phyloP scores from a whole-genome alignment of 2,329 filamentous ascomycete genomes.

The Clonostachys chloroleuca region DNA sequence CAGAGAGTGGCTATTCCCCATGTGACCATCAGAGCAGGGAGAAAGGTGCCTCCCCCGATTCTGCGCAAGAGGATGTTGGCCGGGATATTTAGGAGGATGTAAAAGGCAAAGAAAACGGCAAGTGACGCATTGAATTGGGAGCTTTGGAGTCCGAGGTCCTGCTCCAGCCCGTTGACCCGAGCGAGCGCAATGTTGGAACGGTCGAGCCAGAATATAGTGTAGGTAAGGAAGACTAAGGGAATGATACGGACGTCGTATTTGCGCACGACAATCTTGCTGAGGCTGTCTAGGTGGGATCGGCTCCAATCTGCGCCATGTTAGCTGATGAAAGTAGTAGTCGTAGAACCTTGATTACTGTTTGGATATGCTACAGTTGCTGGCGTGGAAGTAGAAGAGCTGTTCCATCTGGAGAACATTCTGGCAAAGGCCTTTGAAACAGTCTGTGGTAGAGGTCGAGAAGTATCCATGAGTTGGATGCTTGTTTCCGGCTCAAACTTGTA shows the following conservation, averaged over 20 bases:
- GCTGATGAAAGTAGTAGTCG: no score
- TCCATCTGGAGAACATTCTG: no score
- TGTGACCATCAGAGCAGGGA: neutral
- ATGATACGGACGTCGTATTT: slow-evolving; percentile 7
- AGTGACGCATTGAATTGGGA: neutral
- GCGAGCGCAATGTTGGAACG: slow-evolving; percentile 16
- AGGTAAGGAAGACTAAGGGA: slow-evolving; percentile 6
- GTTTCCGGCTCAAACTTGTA: no score
- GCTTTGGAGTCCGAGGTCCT: neutral
- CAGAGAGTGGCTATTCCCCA: neutral
- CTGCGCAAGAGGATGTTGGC: neutral
- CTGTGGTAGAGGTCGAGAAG: no score
- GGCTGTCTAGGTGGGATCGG: no score
- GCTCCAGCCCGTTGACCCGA: neutral
- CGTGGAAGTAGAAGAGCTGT: no score
- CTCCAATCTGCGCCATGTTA: no score
- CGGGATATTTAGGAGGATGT: slow-evolving; percentile 66
- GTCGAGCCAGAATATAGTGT: slow-evolving; percentile 7
- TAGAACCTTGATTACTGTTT: no score
- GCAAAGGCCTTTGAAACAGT: no score
- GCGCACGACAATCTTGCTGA: neutral
- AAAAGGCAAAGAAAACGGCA: slow-evolving; percentile 75
- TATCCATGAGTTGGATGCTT: no score
- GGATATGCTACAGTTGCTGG: no score
- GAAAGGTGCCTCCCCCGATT: neutral